Evolutionary conservation across 2,329 filamentous ascomycete genomes (phyloP).

Genomic region (Ramularia collo-cygni): DNA sequence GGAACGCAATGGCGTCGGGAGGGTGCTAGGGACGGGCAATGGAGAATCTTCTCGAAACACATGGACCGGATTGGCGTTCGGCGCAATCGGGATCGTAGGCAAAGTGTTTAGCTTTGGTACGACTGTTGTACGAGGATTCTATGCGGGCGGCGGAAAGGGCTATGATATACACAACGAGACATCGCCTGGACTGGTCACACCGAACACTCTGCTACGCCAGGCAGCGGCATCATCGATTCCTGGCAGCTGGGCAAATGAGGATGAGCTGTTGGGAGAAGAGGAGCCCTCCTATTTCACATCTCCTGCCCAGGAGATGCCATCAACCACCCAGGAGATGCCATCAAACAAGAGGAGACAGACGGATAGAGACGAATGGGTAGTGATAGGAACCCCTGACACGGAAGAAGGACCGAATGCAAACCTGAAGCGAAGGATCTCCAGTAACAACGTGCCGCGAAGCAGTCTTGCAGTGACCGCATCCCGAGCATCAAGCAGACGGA

Average conservation of each 20-base stretch:
- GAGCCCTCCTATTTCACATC: too few species aligned
- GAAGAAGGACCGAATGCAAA: conserved; percentile 50
- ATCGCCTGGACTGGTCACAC: conserved; percentile 14
- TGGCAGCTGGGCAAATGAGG: conserved; percentile 45
- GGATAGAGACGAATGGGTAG: conserved; percentile 43
- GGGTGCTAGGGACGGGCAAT: conserved; percentile 12
- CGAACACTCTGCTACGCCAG: conserved; percentile 20
- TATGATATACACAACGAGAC: conserved; percentile 48
- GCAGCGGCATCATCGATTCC: conserved; percentile 43
- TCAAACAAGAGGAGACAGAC: conserved; percentile 41
- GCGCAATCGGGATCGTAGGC: conserved; percentile 58
- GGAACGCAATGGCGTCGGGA: conserved; percentile 31
- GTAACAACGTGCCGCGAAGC: conserved; percentile 21
- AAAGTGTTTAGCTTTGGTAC: conserved; percentile 82
- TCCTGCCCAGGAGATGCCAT: conserved; percentile 31
- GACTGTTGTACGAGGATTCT: conserved; percentile 70
- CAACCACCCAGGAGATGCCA: conserved; percentile 32
- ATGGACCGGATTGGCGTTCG: conserved; percentile 56
- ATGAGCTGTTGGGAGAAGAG: conserved; percentile 40
- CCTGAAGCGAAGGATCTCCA: conserved; percentile 30
- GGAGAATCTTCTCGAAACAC: conserved; percentile 14
- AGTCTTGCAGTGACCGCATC: conserved; percentile 21
- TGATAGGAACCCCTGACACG: conserved; percentile 42
- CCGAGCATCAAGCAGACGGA: conserved; percentile 29
- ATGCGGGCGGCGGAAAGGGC: conserved; percentile 71